phyloP scores from a whole-genome alignment of 2,329 filamentous ascomycete species.

The Sodiomyces alkalinus region DNA sequence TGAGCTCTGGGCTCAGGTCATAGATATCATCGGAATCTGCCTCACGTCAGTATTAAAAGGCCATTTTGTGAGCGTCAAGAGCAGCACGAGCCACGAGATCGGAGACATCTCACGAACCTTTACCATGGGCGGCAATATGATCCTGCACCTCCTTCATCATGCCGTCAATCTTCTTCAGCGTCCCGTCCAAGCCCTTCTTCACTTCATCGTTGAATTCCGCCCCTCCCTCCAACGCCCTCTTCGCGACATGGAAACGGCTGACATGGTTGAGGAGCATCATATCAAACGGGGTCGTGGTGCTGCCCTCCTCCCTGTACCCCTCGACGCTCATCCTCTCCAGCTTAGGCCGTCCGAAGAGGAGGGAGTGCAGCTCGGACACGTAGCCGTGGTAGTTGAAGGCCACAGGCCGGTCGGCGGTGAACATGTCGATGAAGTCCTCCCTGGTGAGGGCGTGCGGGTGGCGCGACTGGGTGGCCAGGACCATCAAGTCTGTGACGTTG shows the following conservation, averaged over 20 bases:
- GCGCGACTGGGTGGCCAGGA: constrained; percentile 34
- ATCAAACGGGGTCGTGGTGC: constrained; percentile 52
- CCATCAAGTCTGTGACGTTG: constrained; percentile 53
- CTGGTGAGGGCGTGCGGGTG: constrained; percentile 44
- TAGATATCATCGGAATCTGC: constrained; percentile 37
- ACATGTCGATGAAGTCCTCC: constrained; percentile 37
- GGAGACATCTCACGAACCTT: constrained; percentile 24
- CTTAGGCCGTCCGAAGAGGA: constrained; percentile 41
- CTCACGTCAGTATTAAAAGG: not conserved
- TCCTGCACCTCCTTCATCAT: constrained; percentile 31
- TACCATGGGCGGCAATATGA: constrained; percentile 35
- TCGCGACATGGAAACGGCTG: constrained; percentile 43
- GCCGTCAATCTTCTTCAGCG: constrained; percentile 29
- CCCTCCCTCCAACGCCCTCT: constrained; percentile 33
- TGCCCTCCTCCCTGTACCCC: constrained; percentile 50
- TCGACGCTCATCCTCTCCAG: constrained; percentile 37
- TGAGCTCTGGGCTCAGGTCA: too few species aligned
- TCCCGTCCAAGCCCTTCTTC: constrained; percentile 24
- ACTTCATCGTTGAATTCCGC: constrained; percentile 32
- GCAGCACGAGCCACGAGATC: constrained; percentile 4
- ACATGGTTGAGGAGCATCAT: constrained; percentile 52
- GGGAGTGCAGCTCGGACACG: constrained; percentile 39
- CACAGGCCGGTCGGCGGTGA: constrained; percentile 38
- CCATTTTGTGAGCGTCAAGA: constrained; percentile 4
- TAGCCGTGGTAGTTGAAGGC: constrained; percentile 59